Conservation (phyloP, 441 rosid species). For the Euphorbia corollata region DNA sequence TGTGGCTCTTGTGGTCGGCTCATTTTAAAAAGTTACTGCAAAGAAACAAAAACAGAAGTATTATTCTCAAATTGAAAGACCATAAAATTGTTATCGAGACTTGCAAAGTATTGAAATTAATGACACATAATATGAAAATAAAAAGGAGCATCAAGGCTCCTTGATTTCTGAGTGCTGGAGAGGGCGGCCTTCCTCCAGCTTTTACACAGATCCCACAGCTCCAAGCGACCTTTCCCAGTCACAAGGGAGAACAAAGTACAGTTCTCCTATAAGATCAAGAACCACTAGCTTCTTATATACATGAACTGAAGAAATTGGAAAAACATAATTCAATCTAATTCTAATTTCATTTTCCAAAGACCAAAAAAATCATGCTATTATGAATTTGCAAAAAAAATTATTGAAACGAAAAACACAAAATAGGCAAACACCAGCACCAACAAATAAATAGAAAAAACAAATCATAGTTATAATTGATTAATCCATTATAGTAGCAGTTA, state of each 20-base stretch:
- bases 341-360: not conserved
- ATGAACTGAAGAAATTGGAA: not conserved
- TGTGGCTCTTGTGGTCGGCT: constrained; percentile 68
- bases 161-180: not conserved
- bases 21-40: constrained; percentile 48
- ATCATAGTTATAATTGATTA: no score
- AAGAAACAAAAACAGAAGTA: constrained; percentile 8
- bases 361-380: constrained; percentile 4
- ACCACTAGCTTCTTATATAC: not conserved
- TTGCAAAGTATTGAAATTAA: not conserved
- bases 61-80: not conserved
- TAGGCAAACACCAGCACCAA: not conserved
- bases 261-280: not conserved
- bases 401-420: not conserved
- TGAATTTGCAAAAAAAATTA: not conserved
- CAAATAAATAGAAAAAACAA: not conserved
- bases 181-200: not conserved
- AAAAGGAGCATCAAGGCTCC: not conserved
- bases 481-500: not conserved
- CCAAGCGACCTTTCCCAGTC: not conserved
- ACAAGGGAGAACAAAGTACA: constrained; percentile 1
- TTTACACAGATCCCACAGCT: not conserved
- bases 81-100: not conserved
- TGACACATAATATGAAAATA: no score
- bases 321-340: not conserved